Conservation (phyloP, 257 asterid genomes). For the Asclepias syriaca region DNA sequence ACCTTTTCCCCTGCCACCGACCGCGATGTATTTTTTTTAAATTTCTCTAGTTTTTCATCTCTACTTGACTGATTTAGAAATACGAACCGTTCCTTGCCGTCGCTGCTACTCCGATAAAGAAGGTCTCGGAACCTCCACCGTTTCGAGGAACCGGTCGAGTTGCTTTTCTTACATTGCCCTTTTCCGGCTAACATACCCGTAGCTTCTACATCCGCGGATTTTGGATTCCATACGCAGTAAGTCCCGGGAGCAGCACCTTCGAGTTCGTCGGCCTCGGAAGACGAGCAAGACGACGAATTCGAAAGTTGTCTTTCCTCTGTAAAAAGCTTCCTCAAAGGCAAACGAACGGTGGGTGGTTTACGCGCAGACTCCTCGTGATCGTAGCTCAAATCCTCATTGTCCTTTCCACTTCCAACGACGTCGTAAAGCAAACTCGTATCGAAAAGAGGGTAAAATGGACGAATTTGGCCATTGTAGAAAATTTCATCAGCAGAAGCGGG, state of each 20-base stretch:
- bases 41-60: conserved; percentile 3
- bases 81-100: conserved; percentile 28
- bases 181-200: not conserved
- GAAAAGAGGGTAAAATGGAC: conserved; percentile 56
- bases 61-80: conserved; percentile 14
- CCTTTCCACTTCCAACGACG: not conserved
- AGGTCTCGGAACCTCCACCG: conserved; percentile 35
- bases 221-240: conserved; percentile 38
- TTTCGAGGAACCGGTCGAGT: conserved; percentile 27
- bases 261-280: conserved; percentile 40
- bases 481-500: conserved; percentile 48
- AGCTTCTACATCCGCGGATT: conserved; percentile 5
- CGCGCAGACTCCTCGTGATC: not conserved
- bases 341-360: conserved; percentile 11
- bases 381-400: not conserved
- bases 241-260: conserved; percentile 28
- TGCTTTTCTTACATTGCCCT: conserved; percentile 27
- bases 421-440: conserved; percentile 26
- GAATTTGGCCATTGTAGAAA: conserved; percentile 67
- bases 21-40: not conserved
- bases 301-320: conserved; percentile 25
- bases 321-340: conserved; percentile 30
- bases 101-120: conserved; percentile 27
- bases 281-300: conserved; percentile 23
- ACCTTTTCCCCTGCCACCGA: not conserved